Conservation (phyloP, 2,329 filamentous ascomycete species). For the Aspergillus sp. region DNA sequence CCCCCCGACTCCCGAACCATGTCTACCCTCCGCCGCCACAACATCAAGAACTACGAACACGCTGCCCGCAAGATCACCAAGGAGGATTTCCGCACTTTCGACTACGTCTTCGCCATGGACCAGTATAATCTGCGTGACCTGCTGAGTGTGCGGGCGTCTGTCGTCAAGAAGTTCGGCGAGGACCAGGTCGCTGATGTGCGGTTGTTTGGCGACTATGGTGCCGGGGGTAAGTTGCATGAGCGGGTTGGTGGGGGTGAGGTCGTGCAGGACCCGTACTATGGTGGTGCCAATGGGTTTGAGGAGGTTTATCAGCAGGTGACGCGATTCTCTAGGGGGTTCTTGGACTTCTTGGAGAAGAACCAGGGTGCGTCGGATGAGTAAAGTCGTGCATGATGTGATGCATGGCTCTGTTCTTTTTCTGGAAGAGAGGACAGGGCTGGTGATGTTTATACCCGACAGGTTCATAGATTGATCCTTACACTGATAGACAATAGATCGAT, state of each 20-base stretch:
- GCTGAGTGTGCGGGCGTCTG: constrained; percentile 53
- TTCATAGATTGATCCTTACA: too few species aligned
- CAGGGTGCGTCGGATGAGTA: too few species aligned
- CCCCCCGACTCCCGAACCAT: constrained; percentile 79
- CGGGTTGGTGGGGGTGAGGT: constrained; percentile 55
- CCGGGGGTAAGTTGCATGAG: constrained; percentile 39
- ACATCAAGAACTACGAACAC: constrained; percentile 73
- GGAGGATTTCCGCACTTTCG: constrained; percentile 76
- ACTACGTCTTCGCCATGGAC: constrained; percentile 97
- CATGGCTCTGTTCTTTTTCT: too few species aligned
- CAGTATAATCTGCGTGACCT: constrained; percentile 71
- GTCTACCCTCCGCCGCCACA: constrained; percentile 67
- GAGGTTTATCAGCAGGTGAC: constrained; percentile 79
- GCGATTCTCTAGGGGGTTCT: constrained; percentile 71
- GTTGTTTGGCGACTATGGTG: constrained; percentile 81
- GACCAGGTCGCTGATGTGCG: constrained; percentile 54
- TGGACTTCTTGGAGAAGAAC: constrained; percentile 51
- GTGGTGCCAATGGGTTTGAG: constrained; percentile 74
- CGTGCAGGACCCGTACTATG: constrained; percentile 89
- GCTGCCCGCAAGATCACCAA: constrained; percentile 66
- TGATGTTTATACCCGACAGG: too few species aligned
- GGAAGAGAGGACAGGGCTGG: too few species aligned
- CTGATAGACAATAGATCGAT: too few species aligned
- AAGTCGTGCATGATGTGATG: too few species aligned
- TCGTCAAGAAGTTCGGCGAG: constrained; percentile 29